Conservation (phyloP, 257 asterid genomes). For the Petrea volubilis region DNA sequence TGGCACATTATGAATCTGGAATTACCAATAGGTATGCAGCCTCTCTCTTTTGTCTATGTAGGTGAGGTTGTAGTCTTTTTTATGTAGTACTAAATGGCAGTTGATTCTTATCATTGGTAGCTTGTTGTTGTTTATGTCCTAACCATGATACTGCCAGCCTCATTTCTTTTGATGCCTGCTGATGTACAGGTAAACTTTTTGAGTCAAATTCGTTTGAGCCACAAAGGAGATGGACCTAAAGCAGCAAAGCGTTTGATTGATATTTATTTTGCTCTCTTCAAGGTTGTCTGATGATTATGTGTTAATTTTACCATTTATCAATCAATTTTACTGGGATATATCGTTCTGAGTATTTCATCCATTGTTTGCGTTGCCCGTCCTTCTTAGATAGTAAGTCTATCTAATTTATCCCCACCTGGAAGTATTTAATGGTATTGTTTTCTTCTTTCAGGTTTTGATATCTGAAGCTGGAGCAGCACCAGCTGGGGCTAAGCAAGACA, state of each 20-base stretch:
- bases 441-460: conserved; percentile 70
- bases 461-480: conserved; percentile 58
- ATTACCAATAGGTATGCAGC: not conserved
- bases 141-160: not conserved
- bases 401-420: not conserved
- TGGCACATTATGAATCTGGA: not conserved
- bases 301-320: not conserved
- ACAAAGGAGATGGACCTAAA: conserved; percentile 91
- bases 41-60: not conserved
- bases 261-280: conserved; percentile 90
- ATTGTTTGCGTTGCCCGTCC: not conserved
- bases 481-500: conserved; percentile 37
- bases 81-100: not conserved
- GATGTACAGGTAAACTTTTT: conserved; percentile 75
- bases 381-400: not conserved
- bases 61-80: not conserved
- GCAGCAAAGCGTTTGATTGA: conserved; percentile 91
- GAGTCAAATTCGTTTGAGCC: conserved; percentile 83
- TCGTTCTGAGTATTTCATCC: not conserved
- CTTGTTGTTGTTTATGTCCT: not conserved
- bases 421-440: conserved; percentile 1
- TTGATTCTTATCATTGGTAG: not conserved
- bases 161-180: conserved; percentile 26
- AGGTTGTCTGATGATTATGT: conserved; percentile 48
- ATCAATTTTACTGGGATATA: not conserved